Percentiles rank a stretch among this genome's conserved stretches.
phyloP scores from a whole-genome alignment of 2,329 filamentous ascomycete species.

The Lachnellula hyalina region DNA sequence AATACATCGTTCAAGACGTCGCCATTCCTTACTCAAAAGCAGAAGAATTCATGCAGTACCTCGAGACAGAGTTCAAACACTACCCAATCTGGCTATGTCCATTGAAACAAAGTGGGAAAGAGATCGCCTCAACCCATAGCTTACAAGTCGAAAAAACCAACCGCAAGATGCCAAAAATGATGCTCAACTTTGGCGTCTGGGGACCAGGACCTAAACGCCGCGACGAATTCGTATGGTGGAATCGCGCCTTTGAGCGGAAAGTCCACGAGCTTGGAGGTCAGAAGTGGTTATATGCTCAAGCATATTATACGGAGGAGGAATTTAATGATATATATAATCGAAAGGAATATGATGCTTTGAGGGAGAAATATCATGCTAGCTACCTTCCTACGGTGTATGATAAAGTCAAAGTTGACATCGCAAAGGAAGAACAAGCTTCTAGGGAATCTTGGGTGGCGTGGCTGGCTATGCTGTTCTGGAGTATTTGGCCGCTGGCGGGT shows the following conservation, averaged over 20 bases:
- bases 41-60: conserved; percentile 45
- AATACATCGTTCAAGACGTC: conserved; percentile 60
- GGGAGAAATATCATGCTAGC: conserved; percentile 56
- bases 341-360: conserved; percentile 55
- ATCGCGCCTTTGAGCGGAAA: conserved; percentile 65
- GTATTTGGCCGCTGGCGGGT: conserved; percentile 28
- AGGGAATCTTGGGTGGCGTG: conserved; percentile 31
- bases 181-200: conserved; percentile 70
- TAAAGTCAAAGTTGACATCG: conserved; percentile 57
- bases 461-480: conserved; percentile 26
- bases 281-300: conserved; percentile 84
- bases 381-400: conserved; percentile 67
- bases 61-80: conserved; percentile 33
- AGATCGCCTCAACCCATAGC: conserved; percentile 15
- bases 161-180: conserved; percentile 37
- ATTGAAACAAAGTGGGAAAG: conserved; percentile 31
- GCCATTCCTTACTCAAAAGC: conserved; percentile 48
- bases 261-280: conserved; percentile 64
- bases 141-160: conserved; percentile 15
- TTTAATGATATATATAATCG: conserved; percentile 61
- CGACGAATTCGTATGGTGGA: conserved; percentile 58
- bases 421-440: conserved; percentile 24
- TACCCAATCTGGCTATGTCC: conserved; percentile 52
- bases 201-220: conserved; percentile 58
- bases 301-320: conserved; percentile 69